phyloP scores from a whole-genome alignment of 2,329 filamentous ascomycete genomes.

The Ustilaginoidea virens region DNA sequence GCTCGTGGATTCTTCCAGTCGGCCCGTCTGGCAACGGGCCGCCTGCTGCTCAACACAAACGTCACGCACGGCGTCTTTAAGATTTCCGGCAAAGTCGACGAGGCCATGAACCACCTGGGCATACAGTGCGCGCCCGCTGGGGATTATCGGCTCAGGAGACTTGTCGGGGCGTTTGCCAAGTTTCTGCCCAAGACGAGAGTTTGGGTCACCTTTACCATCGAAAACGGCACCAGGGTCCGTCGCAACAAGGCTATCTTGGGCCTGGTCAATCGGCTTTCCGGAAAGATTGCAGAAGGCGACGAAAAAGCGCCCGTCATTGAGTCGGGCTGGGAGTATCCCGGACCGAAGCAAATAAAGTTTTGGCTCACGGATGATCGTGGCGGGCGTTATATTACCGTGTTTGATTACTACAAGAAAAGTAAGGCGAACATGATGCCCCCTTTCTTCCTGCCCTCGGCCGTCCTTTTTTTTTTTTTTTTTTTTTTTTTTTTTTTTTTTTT shows the following conservation, averaged over 20 bases:
- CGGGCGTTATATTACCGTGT: slow-evolving; percentile 20
- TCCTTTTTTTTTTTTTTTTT: not conserved
- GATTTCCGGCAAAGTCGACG: slow-evolving; percentile 17
- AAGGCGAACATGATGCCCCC: slow-evolving; percentile 14
- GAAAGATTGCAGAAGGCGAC: slow-evolving; percentile 4
- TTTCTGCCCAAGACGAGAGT: slow-evolving; percentile 24
- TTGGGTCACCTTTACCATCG: slow-evolving; percentile 14
- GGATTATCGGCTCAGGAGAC: slow-evolving; percentile 9
- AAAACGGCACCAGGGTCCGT: slow-evolving; percentile 15
- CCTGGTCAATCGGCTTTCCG: slow-evolving; percentile 12
- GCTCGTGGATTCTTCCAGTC: slow-evolving; percentile 41
- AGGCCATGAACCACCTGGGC: slow-evolving; percentile 16
- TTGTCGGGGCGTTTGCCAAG: slow-evolving; percentile 14
- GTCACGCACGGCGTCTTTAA: slow-evolving; percentile 39
- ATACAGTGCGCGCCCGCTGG: slow-evolving; percentile 6
- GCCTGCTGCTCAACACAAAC: slow-evolving; percentile 39
- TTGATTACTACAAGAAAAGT: slow-evolving; percentile 29
- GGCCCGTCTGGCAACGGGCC: slow-evolving; percentile 34
- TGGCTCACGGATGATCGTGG: slow-evolving; percentile 12
- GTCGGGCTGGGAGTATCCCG: slow-evolving; percentile 13
- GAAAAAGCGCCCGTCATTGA: slow-evolving; percentile 14
- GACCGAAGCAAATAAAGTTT: slow-evolving; percentile 18
- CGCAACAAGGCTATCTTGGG: slow-evolving; percentile 15
- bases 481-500: not conserved
- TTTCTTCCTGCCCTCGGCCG: not conserved